Evolutionary conservation across 306 rosid genomes (phyloP), one percentile per base, ranked within the genome.

Genomic region (Malus orientalis): DNA sequence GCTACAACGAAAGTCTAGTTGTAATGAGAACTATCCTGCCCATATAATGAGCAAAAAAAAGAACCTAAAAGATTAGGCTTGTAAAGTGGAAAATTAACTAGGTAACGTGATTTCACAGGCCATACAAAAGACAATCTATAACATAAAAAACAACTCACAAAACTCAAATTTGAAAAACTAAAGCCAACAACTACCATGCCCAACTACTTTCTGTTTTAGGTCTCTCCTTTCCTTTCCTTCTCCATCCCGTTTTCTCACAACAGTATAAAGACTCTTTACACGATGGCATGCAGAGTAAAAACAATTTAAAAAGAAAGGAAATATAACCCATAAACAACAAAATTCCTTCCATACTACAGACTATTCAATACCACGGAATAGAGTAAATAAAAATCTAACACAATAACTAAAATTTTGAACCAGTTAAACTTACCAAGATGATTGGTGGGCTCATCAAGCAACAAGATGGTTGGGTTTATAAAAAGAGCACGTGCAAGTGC

Each of bases 381-480:
- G 42, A 38, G 9, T 1, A 2, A 38, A 38, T 7, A 7, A 38
- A 38, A 38, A 4, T 40, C 12, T 16, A 14, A 33, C 3, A 51
- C 20, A 32, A 72, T 36, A 19, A 57, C 8, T 9, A 57, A 25
- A 3, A 74, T 36, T 16, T 20, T 9, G 1, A 23, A 16, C 23
- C 4, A 44, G 14, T 32, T 14, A 74, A 74, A 65, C 75, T 70
- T 86, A 91, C 99, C 99, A 22, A 96, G 91, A 85, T 96, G 99
- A 87, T 96, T 96, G 73, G 99, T 96, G 14, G 99, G 98, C 86
- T 96, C 99, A 84, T 96, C 98, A 76, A 96, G 97, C 53, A 96
- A 77, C 75, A 96, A 88, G 85, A 96, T 85, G 66, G 99, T 96
- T 57, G 99, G 99, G 20, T 96, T 96, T 80, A 96, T 96, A 82